phyloP scores from a whole-genome alignment of 1,139 yeast species.

The Suhomyces taliae region DNA sequence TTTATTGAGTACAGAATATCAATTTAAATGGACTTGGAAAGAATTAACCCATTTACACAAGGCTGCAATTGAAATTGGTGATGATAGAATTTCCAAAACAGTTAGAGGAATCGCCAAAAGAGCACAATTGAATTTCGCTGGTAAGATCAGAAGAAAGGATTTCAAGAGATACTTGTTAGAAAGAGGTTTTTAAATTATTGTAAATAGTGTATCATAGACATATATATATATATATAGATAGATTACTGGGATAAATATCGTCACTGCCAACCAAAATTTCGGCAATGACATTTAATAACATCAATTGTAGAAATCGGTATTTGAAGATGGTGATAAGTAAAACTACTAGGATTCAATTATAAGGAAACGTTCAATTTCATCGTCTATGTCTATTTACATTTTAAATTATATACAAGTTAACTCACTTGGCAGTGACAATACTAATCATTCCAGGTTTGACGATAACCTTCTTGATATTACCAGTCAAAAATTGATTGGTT shows the following conservation, averaged over 20 bases:
- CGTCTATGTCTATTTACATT: constrained; percentile 1
- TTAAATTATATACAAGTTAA: constrained; percentile 1
- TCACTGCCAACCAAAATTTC: no score
- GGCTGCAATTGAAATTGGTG: constrained; percentile 53
- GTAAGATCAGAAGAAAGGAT: constrained; percentile 39
- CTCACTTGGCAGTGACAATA: constrained; percentile 17
- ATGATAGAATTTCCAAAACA: constrained; percentile 35
- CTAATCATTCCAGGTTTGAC: constrained; percentile 32
- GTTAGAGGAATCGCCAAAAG: constrained; percentile 34
- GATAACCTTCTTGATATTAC: constrained; percentile 21
- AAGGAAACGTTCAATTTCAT: background rate
- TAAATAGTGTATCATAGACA: constrained; percentile 19
- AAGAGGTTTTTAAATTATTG: constrained; percentile 29
- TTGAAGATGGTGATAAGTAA: no score
- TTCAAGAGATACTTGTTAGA: constrained; percentile 32
- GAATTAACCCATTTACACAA: constrained; percentile 49
- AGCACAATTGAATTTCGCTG: constrained; percentile 38
- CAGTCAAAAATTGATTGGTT: constrained; percentile 8
- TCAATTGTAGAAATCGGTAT: no score
- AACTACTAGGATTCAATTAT: background rate
- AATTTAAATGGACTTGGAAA: constrained; percentile 71
- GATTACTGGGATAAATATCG: background rate
- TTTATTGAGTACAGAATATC: constrained; percentile 62
- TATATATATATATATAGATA: constrained; percentile 6
- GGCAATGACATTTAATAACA: no score